Evolutionary conservation across 305 asterid genomes (phyloP).

Genomic region (Solanum aculeatissimum): DNA sequence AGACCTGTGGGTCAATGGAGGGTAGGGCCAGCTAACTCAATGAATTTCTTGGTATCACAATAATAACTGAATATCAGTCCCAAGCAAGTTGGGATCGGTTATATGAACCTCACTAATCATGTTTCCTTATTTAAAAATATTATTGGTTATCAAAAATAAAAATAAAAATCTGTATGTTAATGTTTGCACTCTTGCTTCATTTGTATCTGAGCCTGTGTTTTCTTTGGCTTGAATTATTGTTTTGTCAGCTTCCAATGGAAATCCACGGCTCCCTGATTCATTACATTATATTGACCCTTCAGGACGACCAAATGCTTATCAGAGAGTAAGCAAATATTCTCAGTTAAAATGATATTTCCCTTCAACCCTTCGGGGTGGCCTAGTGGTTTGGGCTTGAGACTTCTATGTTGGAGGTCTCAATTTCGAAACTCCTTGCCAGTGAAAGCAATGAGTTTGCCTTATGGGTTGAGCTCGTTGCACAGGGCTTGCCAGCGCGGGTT

Average conservation of each 20-base stretch:
- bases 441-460: too few relatives aligned
- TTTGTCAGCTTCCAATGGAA: slow-evolving; percentile 91
- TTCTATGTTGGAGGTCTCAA: too few relatives aligned
- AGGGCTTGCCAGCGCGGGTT: too few relatives aligned
- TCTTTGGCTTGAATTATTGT: slow-evolving; percentile 17
- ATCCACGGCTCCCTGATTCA: slow-evolving; percentile 96
- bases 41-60: background rate
- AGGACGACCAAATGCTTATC: slow-evolving; percentile 90
- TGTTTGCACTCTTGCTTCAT: background rate
- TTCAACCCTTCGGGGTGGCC: background rate
- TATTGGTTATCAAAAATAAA: background rate
- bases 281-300: slow-evolving; percentile 89
- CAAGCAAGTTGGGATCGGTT: background rate
- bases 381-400: too few relatives aligned
- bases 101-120: background rate
- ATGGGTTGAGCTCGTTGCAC: too few relatives aligned
- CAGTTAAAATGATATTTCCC: slow-evolving; percentile 5
- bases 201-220: background rate
- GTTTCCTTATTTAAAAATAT: background rate
- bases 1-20: background rate
- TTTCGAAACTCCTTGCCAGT: too few relatives aligned
- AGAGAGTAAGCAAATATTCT: slow-evolving; percentile 52
- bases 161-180: background rate
- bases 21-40: background rate
- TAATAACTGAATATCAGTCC: background rate